Conservation (phyloP, 257 asterid genomes). For the Echium plantagineum region DNA sequence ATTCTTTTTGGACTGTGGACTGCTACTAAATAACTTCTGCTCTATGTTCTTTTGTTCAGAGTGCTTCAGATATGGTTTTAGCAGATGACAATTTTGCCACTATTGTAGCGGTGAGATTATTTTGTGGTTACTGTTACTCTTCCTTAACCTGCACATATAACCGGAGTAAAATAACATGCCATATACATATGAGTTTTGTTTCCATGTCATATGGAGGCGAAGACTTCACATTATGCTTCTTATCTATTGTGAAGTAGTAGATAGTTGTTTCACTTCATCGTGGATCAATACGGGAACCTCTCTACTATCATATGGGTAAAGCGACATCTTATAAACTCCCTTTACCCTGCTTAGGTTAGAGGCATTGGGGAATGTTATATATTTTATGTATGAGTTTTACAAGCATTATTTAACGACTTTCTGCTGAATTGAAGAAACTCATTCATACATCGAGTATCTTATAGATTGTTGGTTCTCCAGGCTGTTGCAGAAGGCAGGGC, state of each 20-base stretch:
- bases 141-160: neutral
- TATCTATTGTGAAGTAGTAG: no score
- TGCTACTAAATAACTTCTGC: conserved; percentile 5
- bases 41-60: conserved; percentile 46
- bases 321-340: no score
- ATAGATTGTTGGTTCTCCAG: conserved; percentile 27
- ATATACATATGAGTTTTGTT: neutral
- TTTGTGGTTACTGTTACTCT: conserved; percentile 8
- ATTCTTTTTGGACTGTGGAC: neutral
- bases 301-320: no score
- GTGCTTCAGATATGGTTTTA: conserved; percentile 99
- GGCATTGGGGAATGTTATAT: no score
- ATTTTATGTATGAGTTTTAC: neutral
- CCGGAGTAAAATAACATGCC: neutral
- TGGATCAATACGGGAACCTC: no score
- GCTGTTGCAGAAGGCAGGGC: conserved; percentile 99
- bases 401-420: neutral
- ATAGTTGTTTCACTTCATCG: no score
- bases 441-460: neutral
- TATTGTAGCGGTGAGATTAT: conserved; percentile 80
- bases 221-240: no score
- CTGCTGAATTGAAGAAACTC: no score
- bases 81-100: conserved; percentile 98
- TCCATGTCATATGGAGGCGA: no score
- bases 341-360: no score